A percentile compares a stretch with the other conserved stretches of the same genome.
These are phyloP conservation scores for Myxozyma monticola DNA, from an alignment of 805 yeast species.

Conservation along the genomic window DNA sequence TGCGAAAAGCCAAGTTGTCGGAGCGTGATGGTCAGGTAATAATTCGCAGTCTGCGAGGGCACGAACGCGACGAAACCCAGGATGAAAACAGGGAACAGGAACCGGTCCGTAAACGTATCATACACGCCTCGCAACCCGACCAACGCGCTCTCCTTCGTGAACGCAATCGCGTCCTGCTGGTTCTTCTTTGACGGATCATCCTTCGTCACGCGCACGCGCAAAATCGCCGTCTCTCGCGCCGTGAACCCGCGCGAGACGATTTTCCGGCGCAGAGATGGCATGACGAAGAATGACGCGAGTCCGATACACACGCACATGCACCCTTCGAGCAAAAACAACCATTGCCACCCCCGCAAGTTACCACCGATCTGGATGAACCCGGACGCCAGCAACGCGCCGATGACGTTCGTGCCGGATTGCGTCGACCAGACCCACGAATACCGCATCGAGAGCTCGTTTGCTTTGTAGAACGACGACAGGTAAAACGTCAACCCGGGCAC, in stretches of 20 bases:
- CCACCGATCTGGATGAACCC: conserved; percentile 52
- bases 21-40: conserved; percentile 48
- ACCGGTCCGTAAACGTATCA: conserved; percentile 10
- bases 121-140: conserved; percentile 32
- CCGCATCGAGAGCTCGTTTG: conserved; percentile 57
- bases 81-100: conserved; percentile 18
- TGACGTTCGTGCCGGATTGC: conserved; percentile 49
- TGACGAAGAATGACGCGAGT: conserved; percentile 43
- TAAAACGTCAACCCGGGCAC: conserved; percentile 65
- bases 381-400: conserved; percentile 52
- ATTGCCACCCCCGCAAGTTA: conserved; percentile 57
- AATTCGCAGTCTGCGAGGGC: conserved; percentile 23
- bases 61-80: conserved; percentile 28
- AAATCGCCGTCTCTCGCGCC: conserved; percentile 56
- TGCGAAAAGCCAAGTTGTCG: conserved; percentile 53
- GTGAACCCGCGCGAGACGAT: conserved; percentile 33
- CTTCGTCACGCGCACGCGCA: conserved; percentile 57
- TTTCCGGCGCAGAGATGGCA: conserved; percentile 21
- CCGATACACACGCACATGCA: conserved; percentile 57
- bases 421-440: conserved; percentile 63
- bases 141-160: conserved; percentile 52
- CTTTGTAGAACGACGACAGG: conserved; percentile 65
- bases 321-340: conserved; percentile 64
- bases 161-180: conserved; percentile 29
- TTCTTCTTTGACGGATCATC: conserved; percentile 46